A percentile compares a stretch with the other conserved stretches of the same genome.
Evolutionary conservation across 1,284 basidiomycete genomes (phyloP).

Genomic region (Albatrellus sp.): DNA sequence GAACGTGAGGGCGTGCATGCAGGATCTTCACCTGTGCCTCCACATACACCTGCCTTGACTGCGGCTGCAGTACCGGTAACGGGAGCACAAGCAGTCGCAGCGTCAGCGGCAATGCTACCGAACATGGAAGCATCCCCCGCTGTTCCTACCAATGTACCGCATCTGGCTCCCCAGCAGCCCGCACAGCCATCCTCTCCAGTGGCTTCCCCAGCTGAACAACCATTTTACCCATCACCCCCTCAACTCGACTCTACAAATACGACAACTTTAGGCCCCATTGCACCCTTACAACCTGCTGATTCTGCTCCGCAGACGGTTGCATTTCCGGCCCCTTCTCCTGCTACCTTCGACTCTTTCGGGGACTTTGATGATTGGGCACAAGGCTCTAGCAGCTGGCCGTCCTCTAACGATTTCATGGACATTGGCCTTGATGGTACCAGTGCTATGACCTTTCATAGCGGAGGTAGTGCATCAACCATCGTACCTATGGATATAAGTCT

Average conservation of each 20-base stretch:
- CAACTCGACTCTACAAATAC: constrained; percentile 17
- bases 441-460: constrained; percentile 22
- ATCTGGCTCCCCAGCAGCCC: constrained; percentile 14
- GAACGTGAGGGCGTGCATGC: constrained; percentile 32
- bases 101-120: constrained; percentile 1
- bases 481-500: constrained; percentile 4
- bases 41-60: constrained; percentile 3
- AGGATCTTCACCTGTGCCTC: constrained; percentile 5
- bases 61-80: constrained; percentile 8
- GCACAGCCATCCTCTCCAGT: background rate
- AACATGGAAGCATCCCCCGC: background rate
- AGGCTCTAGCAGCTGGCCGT: constrained; percentile 26
- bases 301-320: background rate
- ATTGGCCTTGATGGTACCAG: constrained; percentile 17
- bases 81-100: constrained; percentile 2
- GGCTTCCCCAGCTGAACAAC: constrained; percentile 1
- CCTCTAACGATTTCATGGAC: constrained; percentile 25
- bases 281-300: background rate
- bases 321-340: background rate
- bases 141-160: background rate
- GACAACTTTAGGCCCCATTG: background rate
- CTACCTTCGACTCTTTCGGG: constrained; percentile 20
- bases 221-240: constrained; percentile 48
- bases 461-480: constrained; percentile 24
- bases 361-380: constrained; percentile 19